Evolutionary conservation across 108 stramenopile species (phyloP), one percentile per base, ranked within the genome.

Genomic region (Ochromonas danica): DNA sequence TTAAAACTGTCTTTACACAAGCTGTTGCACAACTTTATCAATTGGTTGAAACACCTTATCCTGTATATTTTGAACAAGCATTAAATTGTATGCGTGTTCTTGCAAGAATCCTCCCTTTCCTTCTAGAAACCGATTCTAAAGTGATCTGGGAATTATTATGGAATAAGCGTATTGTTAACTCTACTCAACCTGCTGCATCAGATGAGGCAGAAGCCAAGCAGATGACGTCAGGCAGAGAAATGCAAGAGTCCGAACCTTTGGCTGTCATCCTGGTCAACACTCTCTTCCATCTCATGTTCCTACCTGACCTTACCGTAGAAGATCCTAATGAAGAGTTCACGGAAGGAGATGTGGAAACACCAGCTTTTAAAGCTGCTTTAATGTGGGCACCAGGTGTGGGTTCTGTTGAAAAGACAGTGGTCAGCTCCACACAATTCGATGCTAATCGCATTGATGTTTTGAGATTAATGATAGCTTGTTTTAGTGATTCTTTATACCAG

Each of bases 1-100:
- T 93, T 31, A 90, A 90, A 1, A 92, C 91, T 39, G 70, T 95
- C 40, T 93, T 95, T 78, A 95, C 93, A 1, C 94, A 95, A 83
- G 94, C 94, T 31, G 91, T 92, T 3, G 94, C 94, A 31, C 94
- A 95, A 85, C 78, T 95, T 14, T 95, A 92, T 88, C 94, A 95
- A 85, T 91, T 95, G 79, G 94, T 95, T 14, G 93, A 95, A 80
- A 95, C 94, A 61, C 94, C 94, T 30, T 94, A 93, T 81, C 92
- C 89, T 67, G 93, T 95, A 75, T 95, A 95, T 79, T 94, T 93
- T 82, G 92, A 92, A 81, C 93, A 94, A 83, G 93, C 93, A 1
- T 78, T 94, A 78, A 96, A 96, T 80, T 94, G 94, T 78, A 91
- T 94, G 40, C 81, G 94, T 33, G 91, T 96, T 30, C 87, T 94